Base-by-base conservation (phyloP, 23 red algal species). In the Gracilaria domingensis region DNA sequence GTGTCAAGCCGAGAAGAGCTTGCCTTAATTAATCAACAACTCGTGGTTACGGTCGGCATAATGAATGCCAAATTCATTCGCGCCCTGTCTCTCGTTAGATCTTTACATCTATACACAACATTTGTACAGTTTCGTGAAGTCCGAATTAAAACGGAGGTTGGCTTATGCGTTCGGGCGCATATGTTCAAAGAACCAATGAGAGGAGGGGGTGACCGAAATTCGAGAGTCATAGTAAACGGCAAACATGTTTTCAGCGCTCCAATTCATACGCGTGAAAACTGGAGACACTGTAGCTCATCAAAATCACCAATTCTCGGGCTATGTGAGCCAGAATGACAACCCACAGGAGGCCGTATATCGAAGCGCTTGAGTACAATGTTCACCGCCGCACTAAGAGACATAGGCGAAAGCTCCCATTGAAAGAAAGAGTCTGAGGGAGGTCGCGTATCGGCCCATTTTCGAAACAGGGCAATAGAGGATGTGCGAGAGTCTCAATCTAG, bases 231-330 rank as follows among this genome's bases (percentile, higher is more conserved):
- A 79, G 35, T 79, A 79, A 12, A 79, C 12, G 13, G 4, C 8
- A 54, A 49, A 49, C 37, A 79, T 79, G 40, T 29, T 29, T 36
- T 79, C 35, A 49, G 37, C 26, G 26, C 6, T 40, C 74, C 74
- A 79, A 45, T 79, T 36, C 74, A 79, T 29, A 2, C 74, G 74
- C 74, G 6, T 13, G 74, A 79, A n/a, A 79, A 79, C 74, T 79
- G 37, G 17, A 79, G 11, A 9, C 33, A 29, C 28, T 9, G 8
- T 13, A 79, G 9, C 74, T 79, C 74, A 48, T 79, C 49, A 79
- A 79, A 79, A 1, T 8, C 29, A 13, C 74, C 74, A 38, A 79
- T 79, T 47, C 74, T 12, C 20, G n/a, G 5, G 21, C 74, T 79
- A 24, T 79, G 74, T 16, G 74, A 79, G 6, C 74, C 74, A 38